Evolutionary conservation across 148 eudicot genomes (phyloP), one percentile per base, ranked within the genome.

Genomic region (Pouteria glomerata): DNA sequence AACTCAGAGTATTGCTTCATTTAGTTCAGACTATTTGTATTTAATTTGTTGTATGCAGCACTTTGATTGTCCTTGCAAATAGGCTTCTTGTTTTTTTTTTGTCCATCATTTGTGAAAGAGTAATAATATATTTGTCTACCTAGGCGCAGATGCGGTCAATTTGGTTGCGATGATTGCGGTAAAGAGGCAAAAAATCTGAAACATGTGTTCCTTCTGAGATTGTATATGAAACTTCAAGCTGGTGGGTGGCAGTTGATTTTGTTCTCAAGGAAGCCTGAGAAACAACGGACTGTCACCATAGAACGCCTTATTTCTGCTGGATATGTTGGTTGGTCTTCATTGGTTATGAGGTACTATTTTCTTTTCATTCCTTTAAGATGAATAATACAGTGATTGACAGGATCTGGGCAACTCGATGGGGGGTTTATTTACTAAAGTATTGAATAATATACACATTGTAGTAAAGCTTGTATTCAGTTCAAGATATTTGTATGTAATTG

Each of bases 311-410:
- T 55, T 34, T 77, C 79, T 56, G 58, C 57, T 21, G 81, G 83
- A 51, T 80, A 53, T 68, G 39, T 48, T 18, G 65, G 63, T 66
- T 80, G 83, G 83, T 69, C 73, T 24, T 74, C 72, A 41, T 63
- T 83, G 68, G 67, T 80, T 47, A 71, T 83, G 86, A 83, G 86
- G 86, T 83, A 75, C 23, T 8, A 47, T n/a, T n/a, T n/a, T 68
- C 34, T 18, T 48, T 37, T 59, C 27, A 33, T 51, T 60, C 56
- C 34, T 33, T 58, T 24, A 13, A 30, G 3, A 29, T 70, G 51
- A 44, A 11, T 2, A 18, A 57, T 16, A 14, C 21, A 19, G 41
- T 12, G 4, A 57, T 23, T 37, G 26, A 10, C 11, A 57, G 41
- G 16, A 8, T 13, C 1, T 34, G 8, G 23, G 13, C 26, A 39